These are phyloP conservation scores for Schwanniomyces occidentalis DNA, from an alignment of 805 yeast species.

Conservation along the genomic window DNA sequence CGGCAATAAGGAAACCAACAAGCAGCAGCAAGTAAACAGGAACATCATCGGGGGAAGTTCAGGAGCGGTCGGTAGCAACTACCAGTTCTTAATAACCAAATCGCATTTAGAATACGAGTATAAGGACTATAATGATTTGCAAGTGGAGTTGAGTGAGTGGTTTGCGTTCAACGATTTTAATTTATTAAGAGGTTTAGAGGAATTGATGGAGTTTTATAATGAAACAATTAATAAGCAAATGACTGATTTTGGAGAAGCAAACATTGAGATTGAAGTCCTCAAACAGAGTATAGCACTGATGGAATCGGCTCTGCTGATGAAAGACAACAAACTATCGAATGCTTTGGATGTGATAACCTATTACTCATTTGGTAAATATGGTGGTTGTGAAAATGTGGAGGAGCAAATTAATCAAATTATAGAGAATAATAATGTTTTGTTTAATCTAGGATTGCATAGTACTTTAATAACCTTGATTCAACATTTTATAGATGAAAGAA, in stretches of 20 bases:
- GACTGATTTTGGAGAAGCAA: too few species aligned
- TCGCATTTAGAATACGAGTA: conserved; percentile 31
- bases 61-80: conserved; percentile 6
- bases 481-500: conserved; percentile 3
- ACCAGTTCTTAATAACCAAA: conserved; percentile 31
- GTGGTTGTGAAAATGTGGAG: conserved; percentile 7
- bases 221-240: background rate
- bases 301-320: background rate
- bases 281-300: too few species aligned
- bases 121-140: conserved; percentile 25
- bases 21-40: too few species aligned
- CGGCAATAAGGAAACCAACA: background rate
- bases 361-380: conserved; percentile 27
- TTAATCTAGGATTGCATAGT: conserved; percentile 1
- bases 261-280: too few species aligned
- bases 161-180: conserved; percentile 33
- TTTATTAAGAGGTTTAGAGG: conserved; percentile 18
- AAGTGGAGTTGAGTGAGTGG: conserved; percentile 39
- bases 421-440: conserved; percentile 9
- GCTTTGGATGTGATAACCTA: conserved; percentile 19
- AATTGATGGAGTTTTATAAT: conserved; percentile 9
- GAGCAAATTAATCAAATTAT: conserved; percentile 16
- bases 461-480: conserved; percentile 8
- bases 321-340: background rate
- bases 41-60: too few species aligned